Evolutionary conservation across 2,329 filamentous ascomycete species (phyloP), one percentile per base, ranked within the genome.

Genomic region (Aspergillus viridinutans): DNA sequence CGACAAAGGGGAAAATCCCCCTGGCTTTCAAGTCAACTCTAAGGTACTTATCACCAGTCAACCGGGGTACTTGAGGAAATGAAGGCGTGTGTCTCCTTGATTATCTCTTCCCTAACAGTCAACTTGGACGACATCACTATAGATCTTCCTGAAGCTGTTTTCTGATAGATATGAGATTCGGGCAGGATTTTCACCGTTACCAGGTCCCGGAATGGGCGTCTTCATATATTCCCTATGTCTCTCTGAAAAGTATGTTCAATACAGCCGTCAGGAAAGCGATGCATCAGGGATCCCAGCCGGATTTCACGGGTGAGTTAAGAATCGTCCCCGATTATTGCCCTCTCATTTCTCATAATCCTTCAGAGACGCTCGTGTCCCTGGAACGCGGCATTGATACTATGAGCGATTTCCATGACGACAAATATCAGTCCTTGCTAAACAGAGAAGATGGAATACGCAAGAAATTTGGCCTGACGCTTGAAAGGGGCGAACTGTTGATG

Each of bases 191-290:
- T 7, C 63, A 70, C 50, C 57, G 29, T 8, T 54, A 61, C 48
- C 59, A 64, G 23, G 54, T 69, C 4, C 63, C 69, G 3, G 66
- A 69, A 54, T 73, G 68, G 70, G 57, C 58, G 3, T 35, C 60
- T 10, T 51, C 58, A 21, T 72, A 72, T 55, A 53, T 70, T 23
- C 62, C 67, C 49, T 72, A 73, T 53, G 60, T 65, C 45, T 54
- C 50, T 23, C 50, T 74, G 25, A 69, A 72, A 43, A 45, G 49
- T 29, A 53, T 58, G 12, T 58, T 64, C 54, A 65, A 63, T 40
- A 21, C 53, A 3, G 58, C 58, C n/a, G 35, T 53, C 25, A 50
- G 28, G 25, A 21, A 17, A 12, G 42, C 43, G 2, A 25, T 26
- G 1, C 4, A 3, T 42, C 12, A 38, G 35, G 9, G 1, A 38